These are phyloP conservation scores for Kockiozyma suomiensis DNA, from an alignment of 805 yeast genomes.

Conservation along the genomic window DNA sequence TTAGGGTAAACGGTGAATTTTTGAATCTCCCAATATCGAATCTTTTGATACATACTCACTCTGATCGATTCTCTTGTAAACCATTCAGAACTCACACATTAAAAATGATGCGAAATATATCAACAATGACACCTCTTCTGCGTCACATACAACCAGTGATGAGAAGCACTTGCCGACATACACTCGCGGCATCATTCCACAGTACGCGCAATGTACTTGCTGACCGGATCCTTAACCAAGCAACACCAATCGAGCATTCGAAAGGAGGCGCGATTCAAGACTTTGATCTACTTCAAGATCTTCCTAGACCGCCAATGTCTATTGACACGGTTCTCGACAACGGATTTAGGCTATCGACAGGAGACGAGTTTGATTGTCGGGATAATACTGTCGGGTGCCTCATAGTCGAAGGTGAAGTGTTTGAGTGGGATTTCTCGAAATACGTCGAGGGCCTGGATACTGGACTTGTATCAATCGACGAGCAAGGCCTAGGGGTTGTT, in stretches of 20 bases:
- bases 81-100: not conserved
- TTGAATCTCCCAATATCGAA: not conserved
- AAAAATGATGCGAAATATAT: not conserved
- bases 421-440: conserved; percentile 55
- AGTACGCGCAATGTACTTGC: not conserved
- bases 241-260: conserved; percentile 26
- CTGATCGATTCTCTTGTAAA: not conserved
- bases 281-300: conserved; percentile 32
- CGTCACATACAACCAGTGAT: too few species aligned
- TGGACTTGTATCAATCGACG: conserved; percentile 58
- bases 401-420: conserved; percentile 52
- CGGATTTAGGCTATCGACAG: conserved; percentile 29
- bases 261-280: conserved; percentile 34
- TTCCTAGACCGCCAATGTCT: conserved; percentile 32
- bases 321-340: conserved; percentile 23
- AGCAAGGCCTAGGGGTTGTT: conserved; percentile 52
- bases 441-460: conserved; percentile 50
- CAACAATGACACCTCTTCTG: not conserved
- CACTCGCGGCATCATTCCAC: not conserved
- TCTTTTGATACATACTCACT: not conserved
- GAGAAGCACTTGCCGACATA: not conserved
- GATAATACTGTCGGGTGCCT: conserved; percentile 50
- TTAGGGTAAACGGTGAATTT: not conserved
- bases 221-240: conserved; percentile 21
- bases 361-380: conserved; percentile 36